Evolutionary conservation across 441 rosid species (phyloP).

Genomic region (Populus hybrid): DNA sequence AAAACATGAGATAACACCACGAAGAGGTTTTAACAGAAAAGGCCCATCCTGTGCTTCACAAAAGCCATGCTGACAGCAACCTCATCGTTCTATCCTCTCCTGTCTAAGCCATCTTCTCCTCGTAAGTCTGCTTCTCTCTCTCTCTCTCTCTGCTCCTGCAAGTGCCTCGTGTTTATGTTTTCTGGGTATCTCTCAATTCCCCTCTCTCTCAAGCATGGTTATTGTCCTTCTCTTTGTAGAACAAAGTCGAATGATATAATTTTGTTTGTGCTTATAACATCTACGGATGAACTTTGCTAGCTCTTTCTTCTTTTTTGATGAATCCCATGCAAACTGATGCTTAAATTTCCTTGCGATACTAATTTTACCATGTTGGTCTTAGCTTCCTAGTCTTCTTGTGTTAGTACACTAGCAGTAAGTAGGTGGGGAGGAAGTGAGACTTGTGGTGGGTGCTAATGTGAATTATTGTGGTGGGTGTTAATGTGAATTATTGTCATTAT

Average conservation of each 20-base stretch:
- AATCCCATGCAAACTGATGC: background rate
- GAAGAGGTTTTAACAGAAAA: background rate
- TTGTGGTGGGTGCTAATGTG: too few relatives aligned
- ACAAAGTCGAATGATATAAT: background rate
- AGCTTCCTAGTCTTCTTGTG: background rate
- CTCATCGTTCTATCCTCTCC: conserved; percentile 26
- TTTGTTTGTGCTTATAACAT: background rate
- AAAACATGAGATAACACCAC: conserved; percentile 27
- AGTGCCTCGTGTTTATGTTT: background rate
- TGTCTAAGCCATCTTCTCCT: conserved; percentile 23
- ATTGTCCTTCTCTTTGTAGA: background rate
- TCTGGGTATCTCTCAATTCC: background rate
- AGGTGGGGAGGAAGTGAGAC: background rate
- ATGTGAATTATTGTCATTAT: too few relatives aligned
- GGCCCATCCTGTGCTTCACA: conserved; percentile 9
- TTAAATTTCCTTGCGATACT: background rate
- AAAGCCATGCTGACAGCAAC: conserved; percentile 37
- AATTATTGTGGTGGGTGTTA: too few relatives aligned
- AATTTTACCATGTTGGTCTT: background rate
- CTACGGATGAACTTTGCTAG: background rate
- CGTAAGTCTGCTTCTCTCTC: conserved; percentile 33
- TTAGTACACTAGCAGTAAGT: background rate
- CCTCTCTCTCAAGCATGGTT: background rate
- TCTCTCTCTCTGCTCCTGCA: background rate
- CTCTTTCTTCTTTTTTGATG: background rate